Conservation (phyloP, 148 eudicot species). For the Agrostemma githago region DNA sequence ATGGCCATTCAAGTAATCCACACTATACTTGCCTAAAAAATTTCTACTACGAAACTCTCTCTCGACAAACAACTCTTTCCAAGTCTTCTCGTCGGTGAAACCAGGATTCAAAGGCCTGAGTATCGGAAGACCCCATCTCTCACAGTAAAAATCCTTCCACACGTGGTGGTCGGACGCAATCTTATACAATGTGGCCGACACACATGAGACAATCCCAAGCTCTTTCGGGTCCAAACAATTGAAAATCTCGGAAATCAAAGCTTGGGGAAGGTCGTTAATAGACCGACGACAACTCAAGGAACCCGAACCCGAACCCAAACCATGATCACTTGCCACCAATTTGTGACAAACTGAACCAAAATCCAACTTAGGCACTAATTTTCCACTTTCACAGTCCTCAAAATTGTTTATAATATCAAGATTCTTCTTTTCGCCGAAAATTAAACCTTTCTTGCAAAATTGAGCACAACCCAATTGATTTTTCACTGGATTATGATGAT, state of each 20-base stretch:
- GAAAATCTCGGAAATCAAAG: conserved; percentile 73
- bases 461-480: conserved; percentile 30
- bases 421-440: conserved; percentile 17
- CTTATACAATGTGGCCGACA: conserved; percentile 52
- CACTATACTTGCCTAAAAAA: conserved; percentile 63
- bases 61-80: conserved; percentile 95
- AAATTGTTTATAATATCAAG: conserved; percentile 24
- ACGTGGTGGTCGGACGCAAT: conserved; percentile 71
- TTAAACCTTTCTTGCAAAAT: conserved; percentile 18
- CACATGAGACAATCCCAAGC: conserved; percentile 89
- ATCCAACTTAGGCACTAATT: conserved; percentile 17
- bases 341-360: conserved; percentile 24
- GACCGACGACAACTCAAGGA: conserved; percentile 32
- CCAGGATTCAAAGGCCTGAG: conserved; percentile 33
- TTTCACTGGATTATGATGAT: conserved; percentile 23
- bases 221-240: conserved; percentile 90
- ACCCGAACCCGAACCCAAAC: not conserved
- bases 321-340: conserved; percentile 29
- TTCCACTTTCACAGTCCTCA: conserved; percentile 36
- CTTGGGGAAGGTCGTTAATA: conserved; percentile 73
- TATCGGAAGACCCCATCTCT: conserved; percentile 87
- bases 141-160: conserved; percentile 91
- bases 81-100: conserved; percentile 55
- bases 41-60: conserved; percentile 79
- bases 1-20: conserved; percentile 70